phyloP scores from a whole-genome alignment of 306 rosid genomes.

The Pyrus communis region DNA sequence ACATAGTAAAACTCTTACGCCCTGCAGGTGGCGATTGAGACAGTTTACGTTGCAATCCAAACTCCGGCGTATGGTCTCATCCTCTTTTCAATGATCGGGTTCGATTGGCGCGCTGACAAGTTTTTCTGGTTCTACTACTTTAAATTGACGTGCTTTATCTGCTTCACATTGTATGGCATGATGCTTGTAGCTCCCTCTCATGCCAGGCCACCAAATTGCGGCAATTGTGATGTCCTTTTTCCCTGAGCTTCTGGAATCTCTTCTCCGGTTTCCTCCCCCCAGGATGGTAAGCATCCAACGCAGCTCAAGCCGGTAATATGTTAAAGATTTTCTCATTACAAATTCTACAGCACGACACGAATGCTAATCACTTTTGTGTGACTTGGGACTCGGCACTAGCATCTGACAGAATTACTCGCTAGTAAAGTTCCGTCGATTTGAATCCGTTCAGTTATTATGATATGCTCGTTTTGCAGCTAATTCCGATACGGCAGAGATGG shows the following conservation, averaged over 20 bases:
- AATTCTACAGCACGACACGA: background rate
- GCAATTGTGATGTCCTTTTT: slow-evolving; percentile 46
- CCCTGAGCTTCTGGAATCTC: slow-evolving; percentile 40
- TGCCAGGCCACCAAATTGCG: slow-evolving; percentile 51
- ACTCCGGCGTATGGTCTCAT: slow-evolving; percentile 21
- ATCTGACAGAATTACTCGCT: no score
- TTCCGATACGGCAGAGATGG: slow-evolving; percentile 68
- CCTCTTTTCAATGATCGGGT: slow-evolving; percentile 45
- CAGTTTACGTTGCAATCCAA: slow-evolving; percentile 42
- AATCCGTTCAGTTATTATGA: no score
- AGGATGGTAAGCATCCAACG: slow-evolving; percentile 27
- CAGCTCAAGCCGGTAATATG: background rate
- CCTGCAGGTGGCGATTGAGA: slow-evolving; percentile 49
- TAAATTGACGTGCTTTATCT: slow-evolving; percentile 35
- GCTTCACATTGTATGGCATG: slow-evolving; percentile 61
- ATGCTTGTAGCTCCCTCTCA: slow-evolving; percentile 53
- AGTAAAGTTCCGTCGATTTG: no score
- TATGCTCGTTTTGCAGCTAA: slow-evolving; percentile 31
- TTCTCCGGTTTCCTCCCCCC: background rate
- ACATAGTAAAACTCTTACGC: background rate
- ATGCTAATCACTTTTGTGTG: background rate
- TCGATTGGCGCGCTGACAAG: slow-evolving; percentile 39
- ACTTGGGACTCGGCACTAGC: background rate
- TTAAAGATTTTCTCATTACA: background rate
- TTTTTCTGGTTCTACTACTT: slow-evolving; percentile 57